Conservation (phyloP, 192 early-diverging fungal species). For the Dispira simplex region DNA sequence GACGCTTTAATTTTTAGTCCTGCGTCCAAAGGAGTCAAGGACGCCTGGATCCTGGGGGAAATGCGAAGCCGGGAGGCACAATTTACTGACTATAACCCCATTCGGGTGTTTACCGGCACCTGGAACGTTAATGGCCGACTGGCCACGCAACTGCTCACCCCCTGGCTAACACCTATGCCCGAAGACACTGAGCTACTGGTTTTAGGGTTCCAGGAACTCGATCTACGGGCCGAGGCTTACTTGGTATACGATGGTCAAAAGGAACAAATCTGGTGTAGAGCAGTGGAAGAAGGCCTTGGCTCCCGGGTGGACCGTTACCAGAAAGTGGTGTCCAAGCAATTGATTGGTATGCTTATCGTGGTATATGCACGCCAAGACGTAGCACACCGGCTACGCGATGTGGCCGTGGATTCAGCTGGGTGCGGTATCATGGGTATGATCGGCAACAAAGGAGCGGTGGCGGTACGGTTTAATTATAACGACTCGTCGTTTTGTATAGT, state of each 20-base stretch:
- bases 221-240: slow-evolving; percentile 73
- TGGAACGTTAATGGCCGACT: slow-evolving; percentile 82
- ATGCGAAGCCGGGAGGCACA: slow-evolving; percentile 7
- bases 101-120: slow-evolving; percentile 58
- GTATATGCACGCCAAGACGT: slow-evolving; percentile 51
- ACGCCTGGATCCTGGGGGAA: slow-evolving; percentile 10
- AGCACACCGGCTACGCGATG: slow-evolving; percentile 33
- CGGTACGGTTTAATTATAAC: slow-evolving; percentile 53
- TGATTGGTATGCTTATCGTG: slow-evolving; percentile 79
- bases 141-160: slow-evolving; percentile 35
- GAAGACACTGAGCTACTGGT: slow-evolving; percentile 14
- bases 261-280: slow-evolving; percentile 65
- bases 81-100: slow-evolving; percentile 16
- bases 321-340: slow-evolving; percentile 63
- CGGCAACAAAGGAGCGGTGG: slow-evolving; percentile 93
- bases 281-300: slow-evolving; percentile 50
- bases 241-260: slow-evolving; percentile 61
- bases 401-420: slow-evolving; percentile 52
- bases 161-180: slow-evolving; percentile 42
- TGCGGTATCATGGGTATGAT: slow-evolving; percentile 75
- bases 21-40: slow-evolving; percentile 3
- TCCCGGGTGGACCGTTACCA: slow-evolving; percentile 29
- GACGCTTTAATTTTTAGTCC: neutral
- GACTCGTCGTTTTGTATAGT: slow-evolving; percentile 80
- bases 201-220: slow-evolving; percentile 70